phyloP scores from a whole-genome alignment of 139 green algal genomes.

The Cymbomonas tetramitiformis region DNA sequence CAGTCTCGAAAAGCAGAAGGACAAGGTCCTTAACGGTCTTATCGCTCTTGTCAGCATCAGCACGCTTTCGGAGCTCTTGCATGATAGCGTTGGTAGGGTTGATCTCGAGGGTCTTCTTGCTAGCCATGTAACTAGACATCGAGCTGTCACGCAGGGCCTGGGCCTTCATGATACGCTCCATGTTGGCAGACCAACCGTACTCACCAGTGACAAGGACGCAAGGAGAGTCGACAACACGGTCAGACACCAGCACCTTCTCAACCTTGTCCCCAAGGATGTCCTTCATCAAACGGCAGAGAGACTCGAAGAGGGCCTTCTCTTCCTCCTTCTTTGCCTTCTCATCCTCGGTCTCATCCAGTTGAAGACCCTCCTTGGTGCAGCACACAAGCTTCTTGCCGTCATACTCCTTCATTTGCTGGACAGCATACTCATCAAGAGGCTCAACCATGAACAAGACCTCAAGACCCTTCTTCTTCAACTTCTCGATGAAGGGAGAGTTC shows the following conservation, averaged over 20 bases:
- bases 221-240: slow-evolving; percentile 93
- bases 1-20: slow-evolving; percentile 93
- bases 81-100: slow-evolving; percentile 97
- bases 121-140: slow-evolving; percentile 93
- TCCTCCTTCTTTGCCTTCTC: slow-evolving; percentile 86
- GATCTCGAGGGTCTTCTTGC: slow-evolving; percentile 99
- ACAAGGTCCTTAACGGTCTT: slow-evolving; percentile 99
- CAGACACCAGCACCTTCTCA: slow-evolving; percentile 79
- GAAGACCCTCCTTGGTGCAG: slow-evolving; percentile 82
- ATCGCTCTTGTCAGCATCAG: slow-evolving; percentile 86
- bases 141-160: slow-evolving; percentile 88
- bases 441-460: slow-evolving; percentile 99
- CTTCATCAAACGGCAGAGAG: slow-evolving; percentile 84
- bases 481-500: slow-evolving; percentile 97
- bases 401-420: slow-evolving; percentile 99
- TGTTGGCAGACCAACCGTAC: slow-evolving; percentile 98
- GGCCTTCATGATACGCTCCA: slow-evolving; percentile 99
- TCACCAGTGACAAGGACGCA: slow-evolving; percentile 98
- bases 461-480: slow-evolving; percentile 82
- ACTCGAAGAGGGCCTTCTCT: slow-evolving; percentile 68
- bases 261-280: slow-evolving; percentile 97
- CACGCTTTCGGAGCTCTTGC: slow-evolving; percentile 69
- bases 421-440: slow-evolving; percentile 98
- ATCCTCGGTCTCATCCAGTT: slow-evolving; percentile 58
- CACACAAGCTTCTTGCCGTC: slow-evolving; percentile 97